Conservation (phyloP, 768 basidiomycete genomes). For the Pilatotrama ljubarskyi region DNA sequence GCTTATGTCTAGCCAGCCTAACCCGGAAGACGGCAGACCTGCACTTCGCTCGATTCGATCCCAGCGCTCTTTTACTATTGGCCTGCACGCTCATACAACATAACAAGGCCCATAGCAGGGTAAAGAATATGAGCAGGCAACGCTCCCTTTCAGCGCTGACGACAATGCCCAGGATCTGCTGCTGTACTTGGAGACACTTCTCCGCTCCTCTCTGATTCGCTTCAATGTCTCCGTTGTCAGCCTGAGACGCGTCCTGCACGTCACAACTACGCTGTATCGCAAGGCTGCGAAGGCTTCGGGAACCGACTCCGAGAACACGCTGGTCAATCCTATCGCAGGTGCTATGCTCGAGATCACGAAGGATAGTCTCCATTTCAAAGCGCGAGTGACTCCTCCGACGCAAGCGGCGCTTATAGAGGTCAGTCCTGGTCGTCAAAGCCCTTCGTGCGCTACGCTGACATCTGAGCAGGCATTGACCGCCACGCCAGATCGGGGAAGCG, state of each 20-base stretch:
- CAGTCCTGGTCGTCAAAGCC: neutral
- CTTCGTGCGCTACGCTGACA: neutral
- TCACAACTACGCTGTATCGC: constrained; percentile 46
- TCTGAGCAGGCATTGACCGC: constrained; percentile 12
- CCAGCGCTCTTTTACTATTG: constrained; percentile 56
- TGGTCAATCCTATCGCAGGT: constrained; percentile 22
- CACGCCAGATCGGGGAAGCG: neutral
- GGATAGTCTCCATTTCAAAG: constrained; percentile 25
- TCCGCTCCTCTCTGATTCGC: constrained; percentile 54
- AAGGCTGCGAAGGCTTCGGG: constrained; percentile 26
- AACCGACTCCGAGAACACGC: constrained; percentile 3
- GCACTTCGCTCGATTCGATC: constrained; percentile 48
- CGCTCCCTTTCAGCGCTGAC: no score
- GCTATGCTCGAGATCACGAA: constrained; percentile 25
- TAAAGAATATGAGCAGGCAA: constrained; percentile 30
- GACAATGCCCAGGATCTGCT: constrained; percentile 52
- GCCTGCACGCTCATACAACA: constrained; percentile 54
- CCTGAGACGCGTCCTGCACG: constrained; percentile 49
- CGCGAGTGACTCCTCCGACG: constrained; percentile 20
- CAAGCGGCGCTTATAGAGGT: constrained; percentile 44
- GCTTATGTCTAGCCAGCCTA: constrained; percentile 51
- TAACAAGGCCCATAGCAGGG: constrained; percentile 59
- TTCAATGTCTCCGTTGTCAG: constrained; percentile 45
- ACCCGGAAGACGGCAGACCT: constrained; percentile 62
- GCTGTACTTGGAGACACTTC: constrained; percentile 55